Conservation (phyloP, 257 asterid genomes). For the Marsdenia floribunda region DNA sequence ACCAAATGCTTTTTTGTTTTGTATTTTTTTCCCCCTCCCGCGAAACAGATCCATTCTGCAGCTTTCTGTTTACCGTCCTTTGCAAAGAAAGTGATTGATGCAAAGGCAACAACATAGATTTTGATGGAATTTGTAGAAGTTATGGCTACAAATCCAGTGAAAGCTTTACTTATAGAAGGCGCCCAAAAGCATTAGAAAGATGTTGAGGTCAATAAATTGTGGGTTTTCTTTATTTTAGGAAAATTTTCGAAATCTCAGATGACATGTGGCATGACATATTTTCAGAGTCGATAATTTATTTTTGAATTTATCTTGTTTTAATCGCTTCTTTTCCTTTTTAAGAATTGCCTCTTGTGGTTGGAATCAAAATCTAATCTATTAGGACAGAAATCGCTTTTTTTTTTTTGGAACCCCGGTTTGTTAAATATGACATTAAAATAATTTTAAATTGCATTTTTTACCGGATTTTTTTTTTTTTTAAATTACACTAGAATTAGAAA, state of each 20-base stretch:
- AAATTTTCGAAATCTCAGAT: not conserved
- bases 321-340: not conserved
- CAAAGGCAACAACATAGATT: slow-evolving; percentile 38
- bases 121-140: not conserved
- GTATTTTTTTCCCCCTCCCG: not conserved
- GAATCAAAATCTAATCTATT: no score
- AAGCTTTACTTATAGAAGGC: not conserved
- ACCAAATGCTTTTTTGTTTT: not conserved
- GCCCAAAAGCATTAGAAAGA: not conserved
- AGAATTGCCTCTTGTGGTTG: no score
- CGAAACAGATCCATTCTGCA: slow-evolving; percentile 71
- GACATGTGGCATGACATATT: not conserved
- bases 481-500: no score
- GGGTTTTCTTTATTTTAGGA: not conserved
- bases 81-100: slow-evolving; percentile 74
- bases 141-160: not conserved
- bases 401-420: no score
- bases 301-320: not conserved
- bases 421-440: no score
- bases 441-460: no score
- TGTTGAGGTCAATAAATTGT: not conserved
- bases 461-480: no score
- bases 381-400: no score
- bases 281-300: not conserved
- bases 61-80: slow-evolving; percentile 95